Evolutionary conservation across 2,329 filamentous ascomycete species (phyloP).

Genomic region (Calonectria pseudoreteaudii): DNA sequence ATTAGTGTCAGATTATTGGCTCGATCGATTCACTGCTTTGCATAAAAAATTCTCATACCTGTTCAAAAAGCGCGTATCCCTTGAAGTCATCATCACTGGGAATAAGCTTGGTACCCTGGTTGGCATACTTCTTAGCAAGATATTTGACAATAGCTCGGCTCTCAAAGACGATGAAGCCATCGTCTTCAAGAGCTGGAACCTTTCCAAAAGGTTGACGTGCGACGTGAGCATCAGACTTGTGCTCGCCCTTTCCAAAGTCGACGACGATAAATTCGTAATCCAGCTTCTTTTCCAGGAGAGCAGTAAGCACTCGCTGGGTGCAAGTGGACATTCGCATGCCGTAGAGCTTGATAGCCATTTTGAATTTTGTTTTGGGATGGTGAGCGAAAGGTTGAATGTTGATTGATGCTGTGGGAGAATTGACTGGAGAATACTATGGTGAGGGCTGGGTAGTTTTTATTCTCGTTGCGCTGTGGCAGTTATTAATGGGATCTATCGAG

Average conservation of each 20-base stretch:
- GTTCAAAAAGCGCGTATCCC: background rate
- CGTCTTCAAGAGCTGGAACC: constrained; percentile 10
- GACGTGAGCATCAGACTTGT: background rate
- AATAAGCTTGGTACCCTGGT: background rate
- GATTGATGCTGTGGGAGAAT: background rate
- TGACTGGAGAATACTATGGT: background rate
- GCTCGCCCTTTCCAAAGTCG: background rate
- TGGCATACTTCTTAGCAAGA: constrained; percentile 5
- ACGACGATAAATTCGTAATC: background rate
- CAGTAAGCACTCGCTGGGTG: constrained; percentile 5
- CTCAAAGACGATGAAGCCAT: background rate
- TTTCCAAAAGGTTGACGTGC: constrained; percentile 13
- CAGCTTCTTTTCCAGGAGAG: constrained; percentile 6
- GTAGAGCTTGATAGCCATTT: constrained; percentile 15
- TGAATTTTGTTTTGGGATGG: background rate
- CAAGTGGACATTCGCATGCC: background rate
- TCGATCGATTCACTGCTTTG: too few relatives aligned
- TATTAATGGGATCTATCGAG: background rate
- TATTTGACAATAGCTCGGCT: constrained; percentile 15
- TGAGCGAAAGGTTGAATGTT: background rate
- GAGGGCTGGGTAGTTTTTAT: background rate
- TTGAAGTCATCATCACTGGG: background rate
- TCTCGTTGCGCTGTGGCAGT: background rate
- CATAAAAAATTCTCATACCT: background rate
- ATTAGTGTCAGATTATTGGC: background rate